A percentile compares a stretch with the other conserved stretches of the same genome.
Evolutionary conservation across 345 rosid species (phyloP).

Genomic region (Sonneratia caseolaris): DNA sequence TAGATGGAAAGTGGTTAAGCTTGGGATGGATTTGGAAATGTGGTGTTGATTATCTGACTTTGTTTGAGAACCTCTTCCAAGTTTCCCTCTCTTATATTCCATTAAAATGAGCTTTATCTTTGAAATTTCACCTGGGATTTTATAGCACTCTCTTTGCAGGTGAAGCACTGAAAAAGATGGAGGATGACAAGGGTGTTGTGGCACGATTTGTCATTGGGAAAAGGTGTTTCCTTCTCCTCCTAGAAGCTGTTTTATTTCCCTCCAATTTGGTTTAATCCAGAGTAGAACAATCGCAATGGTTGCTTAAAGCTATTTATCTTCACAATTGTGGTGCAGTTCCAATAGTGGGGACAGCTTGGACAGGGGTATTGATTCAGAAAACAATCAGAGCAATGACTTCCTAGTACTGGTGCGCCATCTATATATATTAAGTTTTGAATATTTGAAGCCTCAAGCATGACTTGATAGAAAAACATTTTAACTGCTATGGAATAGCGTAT

Average conservation of each 20-base stretch:
- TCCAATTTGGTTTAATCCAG: not conserved
- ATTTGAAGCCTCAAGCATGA: too few relatives aligned
- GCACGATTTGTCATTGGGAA: conserved; percentile 80
- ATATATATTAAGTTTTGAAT: not conserved
- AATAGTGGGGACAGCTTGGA: conserved; percentile 39
- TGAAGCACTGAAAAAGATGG: conserved; percentile 43
- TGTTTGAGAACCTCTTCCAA: not conserved
- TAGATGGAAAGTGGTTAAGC: not conserved
- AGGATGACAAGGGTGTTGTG: conserved; percentile 64
- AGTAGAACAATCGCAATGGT: not conserved
- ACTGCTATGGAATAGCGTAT: not conserved
- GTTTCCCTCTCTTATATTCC: not conserved
- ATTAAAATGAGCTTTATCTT: not conserved
- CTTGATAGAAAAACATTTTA: not conserved
- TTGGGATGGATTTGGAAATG: not conserved
- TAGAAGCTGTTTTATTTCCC: conserved; percentile 2
- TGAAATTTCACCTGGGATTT: not conserved
- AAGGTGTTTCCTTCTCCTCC: conserved; percentile 37
- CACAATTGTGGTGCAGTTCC: conserved; percentile 35
- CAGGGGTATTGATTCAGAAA: conserved; percentile 31
- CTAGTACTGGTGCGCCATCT: conserved; percentile 27
- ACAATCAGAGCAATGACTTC: conserved; percentile 33
- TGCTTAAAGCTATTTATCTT: not conserved
- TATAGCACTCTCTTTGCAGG: conserved; percentile 28
- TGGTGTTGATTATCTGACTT: not conserved